A percentile compares a stretch with the other conserved stretches of the same genome.
phyloP scores from a whole-genome alignment of 768 basidiomycete genomes.

The Lentinula detonsa region DNA sequence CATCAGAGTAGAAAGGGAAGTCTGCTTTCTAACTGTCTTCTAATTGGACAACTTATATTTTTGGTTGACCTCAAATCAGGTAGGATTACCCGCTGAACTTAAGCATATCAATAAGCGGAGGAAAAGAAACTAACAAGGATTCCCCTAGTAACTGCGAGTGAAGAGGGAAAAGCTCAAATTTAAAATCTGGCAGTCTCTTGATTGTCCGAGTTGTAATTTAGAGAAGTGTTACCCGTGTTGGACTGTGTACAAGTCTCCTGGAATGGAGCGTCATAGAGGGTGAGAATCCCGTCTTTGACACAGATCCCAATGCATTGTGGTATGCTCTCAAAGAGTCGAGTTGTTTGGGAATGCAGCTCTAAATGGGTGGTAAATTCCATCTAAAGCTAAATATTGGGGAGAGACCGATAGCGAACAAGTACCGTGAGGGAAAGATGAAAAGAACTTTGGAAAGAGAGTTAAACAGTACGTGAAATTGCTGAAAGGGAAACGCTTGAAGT shows the following conservation, averaged over 20 bases:
- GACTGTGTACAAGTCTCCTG: constrained; percentile 75
- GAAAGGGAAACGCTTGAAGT: constrained; percentile 74
- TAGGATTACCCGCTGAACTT: constrained; percentile 83
- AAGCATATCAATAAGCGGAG: constrained; percentile 88
- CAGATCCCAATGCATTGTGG: constrained; percentile 60
- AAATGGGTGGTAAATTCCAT: constrained; percentile 78
- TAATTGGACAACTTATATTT: constrained; percentile 7
- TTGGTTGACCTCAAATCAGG: constrained; percentile 60
- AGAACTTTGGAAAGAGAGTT: constrained; percentile 78
- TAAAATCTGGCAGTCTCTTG: constrained; percentile 62
- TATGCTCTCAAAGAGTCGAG: constrained; percentile 74
- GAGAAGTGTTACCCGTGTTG: constrained; percentile 68
- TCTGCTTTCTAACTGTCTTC: constrained; percentile 19
- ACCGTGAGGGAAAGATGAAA: constrained; percentile 81
- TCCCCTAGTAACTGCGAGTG: constrained; percentile 86
- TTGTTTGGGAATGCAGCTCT: constrained; percentile 85
- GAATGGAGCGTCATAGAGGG: constrained; percentile 78
- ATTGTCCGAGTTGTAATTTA: constrained; percentile 72
- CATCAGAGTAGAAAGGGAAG: background rate
- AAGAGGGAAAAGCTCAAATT: constrained; percentile 83
- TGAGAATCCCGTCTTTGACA: constrained; percentile 49
- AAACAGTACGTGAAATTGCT: constrained; percentile 80
- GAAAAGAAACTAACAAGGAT: constrained; percentile 91
- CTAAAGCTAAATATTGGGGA: constrained; percentile 81
- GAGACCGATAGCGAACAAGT: constrained; percentile 83